Evolutionary conservation across 441 rosid genomes (phyloP).

Genomic region (Bocquillonia castaneifolia): DNA sequence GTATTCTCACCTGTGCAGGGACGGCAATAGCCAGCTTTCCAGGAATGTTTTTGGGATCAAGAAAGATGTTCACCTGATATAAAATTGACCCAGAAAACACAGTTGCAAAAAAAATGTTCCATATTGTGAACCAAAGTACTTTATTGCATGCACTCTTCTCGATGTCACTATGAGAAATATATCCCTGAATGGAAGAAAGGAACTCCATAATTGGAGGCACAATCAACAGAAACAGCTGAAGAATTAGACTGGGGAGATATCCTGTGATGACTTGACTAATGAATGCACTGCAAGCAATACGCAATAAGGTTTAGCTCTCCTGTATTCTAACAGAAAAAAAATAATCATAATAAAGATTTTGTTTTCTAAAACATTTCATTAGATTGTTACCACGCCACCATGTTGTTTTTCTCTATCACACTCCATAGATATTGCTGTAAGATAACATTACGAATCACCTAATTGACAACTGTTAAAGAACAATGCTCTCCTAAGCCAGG

Average conservation of each 20-base stretch:
- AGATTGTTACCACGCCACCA: too few species aligned
- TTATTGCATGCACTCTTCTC: slow-evolving; percentile 77
- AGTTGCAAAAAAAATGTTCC: slow-evolving; percentile 88
- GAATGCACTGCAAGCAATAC: slow-evolving; percentile 48
- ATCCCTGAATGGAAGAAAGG: slow-evolving; percentile 77
- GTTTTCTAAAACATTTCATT: too few species aligned
- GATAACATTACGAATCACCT: too few species aligned
- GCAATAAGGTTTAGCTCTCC: slow-evolving; percentile 16
- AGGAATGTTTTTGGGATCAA: slow-evolving; percentile 77
- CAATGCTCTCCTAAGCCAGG: too few species aligned
- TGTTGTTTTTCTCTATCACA: too few species aligned
- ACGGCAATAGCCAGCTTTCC: slow-evolving; percentile 65
- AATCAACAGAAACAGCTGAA: slow-evolving; percentile 48
- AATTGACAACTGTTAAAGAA: too few species aligned
- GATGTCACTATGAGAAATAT: slow-evolving; percentile 58
- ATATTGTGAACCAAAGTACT: slow-evolving; percentile 59
- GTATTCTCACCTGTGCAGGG: slow-evolving; percentile 69
- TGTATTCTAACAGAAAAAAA: too few species aligned
- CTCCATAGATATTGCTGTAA: too few species aligned
- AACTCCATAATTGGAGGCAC: slow-evolving; percentile 71
- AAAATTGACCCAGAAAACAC: slow-evolving; percentile 80
- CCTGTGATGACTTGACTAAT: slow-evolving; percentile 79
- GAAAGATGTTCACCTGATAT: slow-evolving; percentile 49
- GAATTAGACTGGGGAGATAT: slow-evolving; percentile 86
- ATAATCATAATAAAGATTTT: too few species aligned